Evolutionary conservation across 208 protist species (phyloP).

Genomic region (Acanthamoeba pearcei): DNA sequence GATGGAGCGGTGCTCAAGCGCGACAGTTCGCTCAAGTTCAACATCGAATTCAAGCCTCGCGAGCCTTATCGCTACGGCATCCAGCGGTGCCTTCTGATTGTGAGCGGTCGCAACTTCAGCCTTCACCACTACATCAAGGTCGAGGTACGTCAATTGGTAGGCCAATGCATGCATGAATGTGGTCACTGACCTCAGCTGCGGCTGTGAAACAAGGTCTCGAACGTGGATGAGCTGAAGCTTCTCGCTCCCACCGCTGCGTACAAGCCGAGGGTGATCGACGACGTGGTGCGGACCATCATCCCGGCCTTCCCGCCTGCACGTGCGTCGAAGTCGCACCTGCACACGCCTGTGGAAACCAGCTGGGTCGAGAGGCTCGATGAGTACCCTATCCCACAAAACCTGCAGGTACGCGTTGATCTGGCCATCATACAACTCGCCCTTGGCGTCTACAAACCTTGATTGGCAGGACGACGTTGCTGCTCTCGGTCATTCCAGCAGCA

Average conservation of each 20-base stretch:
- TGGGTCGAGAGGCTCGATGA: not conserved
- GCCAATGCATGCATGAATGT: too few relatives aligned
- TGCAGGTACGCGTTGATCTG: not conserved
- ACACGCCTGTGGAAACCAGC: not conserved
- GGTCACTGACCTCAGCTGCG: not conserved
- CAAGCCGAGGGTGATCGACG: not conserved
- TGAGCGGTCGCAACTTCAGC: not conserved
- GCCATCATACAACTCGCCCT: not conserved
- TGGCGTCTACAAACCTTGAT: not conserved
- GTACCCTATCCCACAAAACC: not conserved
- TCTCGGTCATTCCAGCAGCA: not conserved
- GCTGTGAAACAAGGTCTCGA: not conserved
- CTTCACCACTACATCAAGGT: not conserved
- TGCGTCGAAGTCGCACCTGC: constrained; percentile 4
- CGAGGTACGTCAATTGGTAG: not conserved
- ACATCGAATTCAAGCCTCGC: not conserved
- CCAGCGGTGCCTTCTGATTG: not conserved
- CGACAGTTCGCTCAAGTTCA: not conserved
- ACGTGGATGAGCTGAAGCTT: not conserved
- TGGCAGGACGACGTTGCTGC: not conserved
- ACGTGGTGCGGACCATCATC: not conserved
- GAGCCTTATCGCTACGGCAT: not conserved
- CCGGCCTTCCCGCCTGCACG: not conserved
- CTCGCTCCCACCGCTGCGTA: not conserved
- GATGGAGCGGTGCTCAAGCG: not conserved